Base-by-base conservation (phyloP, 768 basidiomycete species). In the Infundibulicybe gibba region DNA sequence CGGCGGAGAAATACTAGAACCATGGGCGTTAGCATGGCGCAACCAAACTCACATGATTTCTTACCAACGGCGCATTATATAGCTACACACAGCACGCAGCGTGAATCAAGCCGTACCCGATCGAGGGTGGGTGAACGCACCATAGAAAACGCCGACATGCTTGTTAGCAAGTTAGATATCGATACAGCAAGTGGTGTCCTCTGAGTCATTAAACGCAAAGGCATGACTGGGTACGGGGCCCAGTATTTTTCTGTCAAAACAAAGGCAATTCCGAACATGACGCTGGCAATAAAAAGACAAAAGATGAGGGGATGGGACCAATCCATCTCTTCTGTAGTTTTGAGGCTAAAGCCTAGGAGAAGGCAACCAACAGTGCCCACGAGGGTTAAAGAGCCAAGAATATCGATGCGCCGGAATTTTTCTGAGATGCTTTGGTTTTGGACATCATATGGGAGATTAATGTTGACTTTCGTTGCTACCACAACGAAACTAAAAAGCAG, bases 191-290 rank as follows among this genome's bases (percentile, higher is more conserved):
- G 64, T 4, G 91, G 90, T 17, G 89, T 94, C 45, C 93, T 73
- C 58, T 83, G 80, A 30, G 75, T 79, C 31, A 94, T 76, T 47
- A 94, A 68, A 44, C 79, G 79, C 52, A 97, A 67, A 41, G 95
- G 95, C 83, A 99, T 87, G 43, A 97, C 87, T 13, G 97, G 97
- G 61, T 87, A 89, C 3, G 79, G 74, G 3, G 90, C 82, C 71
- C 79, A 83, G 53, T 77, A 73, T 47, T 82, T 81, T 67, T 99
- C 95, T 19, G 90, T 89, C 40, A 80, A 60, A 25, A 94, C 60
- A 63, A 99, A 98, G 2, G 72, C 56, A 5, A 70, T 53, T 9
- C 73, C 71, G 43, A 73, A 84, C 16, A 85, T 50, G 41, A 64
- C 64, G 54, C 90, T 86, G 35, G 69, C 59, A 45, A 71, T 48